Base-by-base conservation (phyloP, 169 alveolate species). In the Cryptosporidium sp. region DNA sequence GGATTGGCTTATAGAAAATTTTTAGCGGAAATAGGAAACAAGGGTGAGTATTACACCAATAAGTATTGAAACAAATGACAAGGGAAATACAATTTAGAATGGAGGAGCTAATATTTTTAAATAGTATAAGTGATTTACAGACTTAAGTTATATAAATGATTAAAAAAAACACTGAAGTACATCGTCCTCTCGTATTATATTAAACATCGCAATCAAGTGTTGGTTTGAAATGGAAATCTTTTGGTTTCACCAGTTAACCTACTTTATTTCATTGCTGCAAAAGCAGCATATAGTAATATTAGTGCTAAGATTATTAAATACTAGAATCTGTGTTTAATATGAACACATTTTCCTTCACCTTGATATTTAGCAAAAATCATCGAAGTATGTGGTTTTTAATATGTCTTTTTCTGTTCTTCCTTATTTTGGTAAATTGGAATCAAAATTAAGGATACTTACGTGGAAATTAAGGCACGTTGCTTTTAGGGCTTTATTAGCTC, bases 301-400 rank as follows among this genome's bases (percentile, higher is more conserved):
- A 55, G 67, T 55, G 67, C 67, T 55, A 55, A 26, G 23, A 55
- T 55, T 26, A 55, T 55, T 55, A 21, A 55, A 26, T 55, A 26
- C 18, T 55, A 21, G 35, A 48, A 48, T 48, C 14, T 55, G 67
- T 55, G 67, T 55, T 55, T 16, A 55, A 55, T 55, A 55, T 55
- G 10, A 26, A 55, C 67, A 55, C 67, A 55, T n/a, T 55, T 55
- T 26, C 35, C 67, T n/a, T 23, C 35, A n/a, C 10, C 67, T n/a
- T 55, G 67, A 55, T 21, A 55, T 26, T 55, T 55, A 23, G 67
- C 21, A 55, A 21, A 16, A 48, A 48, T 48, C 55, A 48, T 48
- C 55, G 21, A 55, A 55, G 67, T 26, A 55, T 55, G 35, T 55
- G 55, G 55, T 55, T 55, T 26, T 55, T n/a, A 55, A 21, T n/a